Percentiles rank a stretch among this genome's conserved stretches.
Evolutionary conservation across 2,329 filamentous ascomycete genomes (phyloP).

Genomic region (Penicillium expansum): DNA sequence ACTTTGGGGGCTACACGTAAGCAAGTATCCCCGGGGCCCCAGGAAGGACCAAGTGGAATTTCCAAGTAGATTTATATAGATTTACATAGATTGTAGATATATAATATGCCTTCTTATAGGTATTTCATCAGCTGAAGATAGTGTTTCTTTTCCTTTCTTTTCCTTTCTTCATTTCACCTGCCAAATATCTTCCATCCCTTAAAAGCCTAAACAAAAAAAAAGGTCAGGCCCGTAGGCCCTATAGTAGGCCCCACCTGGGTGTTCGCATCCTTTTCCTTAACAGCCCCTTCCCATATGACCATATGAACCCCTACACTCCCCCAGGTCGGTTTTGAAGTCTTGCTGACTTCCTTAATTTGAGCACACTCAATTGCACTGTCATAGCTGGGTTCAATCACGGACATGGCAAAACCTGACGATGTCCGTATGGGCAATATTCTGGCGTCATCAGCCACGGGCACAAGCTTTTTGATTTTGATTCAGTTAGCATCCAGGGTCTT

Average conservation of each 20-base stretch:
- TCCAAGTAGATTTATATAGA: background rate
- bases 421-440: conserved; percentile 22
- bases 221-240: background rate
- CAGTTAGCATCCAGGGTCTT: conserved; percentile 83
- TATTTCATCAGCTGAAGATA: background rate
- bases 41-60: background rate
- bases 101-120: background rate
- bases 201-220: background rate
- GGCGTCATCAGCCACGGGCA: conserved; percentile 59
- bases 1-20: background rate
- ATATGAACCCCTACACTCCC: background rate
- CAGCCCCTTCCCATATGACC: background rate
- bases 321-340: background rate
- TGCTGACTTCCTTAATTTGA: background rate
- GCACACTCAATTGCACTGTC: background rate
- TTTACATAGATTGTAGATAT: background rate
- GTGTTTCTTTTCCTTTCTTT: background rate
- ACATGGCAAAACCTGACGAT: conserved; percentile 21
- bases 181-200: background rate
- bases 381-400: background rate
- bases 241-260: background rate
- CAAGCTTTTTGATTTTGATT: conserved; percentile 80
- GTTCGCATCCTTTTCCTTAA: background rate
- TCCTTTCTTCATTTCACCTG: background rate
- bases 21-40: background rate